These are phyloP conservation scores for Periconia sp. DNA, from an alignment of 2,329 filamentous ascomycete genomes.

Conservation along the genomic window DNA sequence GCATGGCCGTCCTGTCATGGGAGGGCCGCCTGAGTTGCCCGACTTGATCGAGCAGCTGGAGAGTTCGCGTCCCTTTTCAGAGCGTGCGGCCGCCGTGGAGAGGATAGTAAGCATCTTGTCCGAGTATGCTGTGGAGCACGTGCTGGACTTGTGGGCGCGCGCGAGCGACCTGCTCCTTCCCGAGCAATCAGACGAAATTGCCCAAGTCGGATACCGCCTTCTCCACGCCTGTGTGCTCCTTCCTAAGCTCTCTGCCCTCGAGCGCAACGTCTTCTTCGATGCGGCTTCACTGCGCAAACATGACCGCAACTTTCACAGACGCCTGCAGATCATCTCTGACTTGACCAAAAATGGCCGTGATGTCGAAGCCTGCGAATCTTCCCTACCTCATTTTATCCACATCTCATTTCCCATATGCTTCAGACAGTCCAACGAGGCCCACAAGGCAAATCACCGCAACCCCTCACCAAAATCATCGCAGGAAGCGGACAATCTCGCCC, in stretches of 20 bases:
- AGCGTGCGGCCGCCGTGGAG: conserved; percentile 34
- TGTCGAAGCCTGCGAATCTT: conserved; percentile 41
- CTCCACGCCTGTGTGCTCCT: conserved; percentile 37
- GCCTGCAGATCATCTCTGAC: conserved; percentile 37
- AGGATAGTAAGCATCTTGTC: conserved; percentile 38
- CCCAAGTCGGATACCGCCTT: conserved; percentile 37
- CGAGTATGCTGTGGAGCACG: conserved; percentile 39
- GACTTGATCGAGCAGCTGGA: conserved; percentile 35
- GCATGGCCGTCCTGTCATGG: conserved; percentile 25
- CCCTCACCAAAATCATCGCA: conserved; percentile 22
- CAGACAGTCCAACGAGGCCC: conserved; percentile 30
- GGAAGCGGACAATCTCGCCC: conserved; percentile 49
- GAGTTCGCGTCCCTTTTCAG: conserved; percentile 22
- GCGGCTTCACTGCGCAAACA: conserved; percentile 31
- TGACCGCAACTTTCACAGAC: conserved; percentile 32
- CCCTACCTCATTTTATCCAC: conserved; percentile 36
- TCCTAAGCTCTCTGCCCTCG: conserved; percentile 35
- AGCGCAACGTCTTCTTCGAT: conserved; percentile 44
- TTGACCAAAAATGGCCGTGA: conserved; percentile 43
- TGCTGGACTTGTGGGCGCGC: conserved; percentile 40
- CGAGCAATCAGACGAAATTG: conserved; percentile 35
- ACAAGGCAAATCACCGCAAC: conserved; percentile 22
- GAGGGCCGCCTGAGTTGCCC: conserved; percentile 41
- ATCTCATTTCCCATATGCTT: conserved; percentile 37
- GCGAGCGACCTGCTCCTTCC: conserved; percentile 41